phyloP scores from a whole-genome alignment of 352 stramenopile genomes.

The Globisporangium nagaii region DNA sequence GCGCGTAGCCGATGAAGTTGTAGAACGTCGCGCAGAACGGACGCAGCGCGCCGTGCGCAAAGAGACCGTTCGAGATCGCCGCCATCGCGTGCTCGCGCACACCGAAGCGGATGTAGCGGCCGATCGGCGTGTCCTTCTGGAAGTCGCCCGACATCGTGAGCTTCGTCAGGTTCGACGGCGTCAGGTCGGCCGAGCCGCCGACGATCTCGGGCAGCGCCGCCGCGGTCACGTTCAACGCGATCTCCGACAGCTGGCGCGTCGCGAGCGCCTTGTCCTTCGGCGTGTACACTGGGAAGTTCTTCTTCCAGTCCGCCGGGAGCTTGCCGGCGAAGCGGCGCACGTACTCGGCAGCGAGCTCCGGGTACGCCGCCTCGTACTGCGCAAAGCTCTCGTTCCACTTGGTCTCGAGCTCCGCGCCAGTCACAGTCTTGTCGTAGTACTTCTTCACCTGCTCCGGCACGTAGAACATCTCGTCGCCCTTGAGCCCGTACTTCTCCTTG shows the following conservation, averaged over 20 bases:
- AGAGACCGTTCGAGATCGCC: conserved; percentile 97
- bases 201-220: conserved; percentile 94
- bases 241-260: conserved; percentile 94
- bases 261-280: conserved; percentile 86
- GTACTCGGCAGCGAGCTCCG: conserved; percentile 93
- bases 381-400: conserved; percentile 91
- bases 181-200: conserved; percentile 98
- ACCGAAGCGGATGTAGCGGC: conserved; percentile 97
- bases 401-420: conserved; percentile 65
- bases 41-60: conserved; percentile 94
- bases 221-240: conserved; percentile 93
- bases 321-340: conserved; percentile 90
- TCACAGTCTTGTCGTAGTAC: conserved; percentile 84
- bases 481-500: conserved; percentile 92
- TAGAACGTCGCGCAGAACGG: conserved; percentile 99
- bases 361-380: conserved; percentile 88
- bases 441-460: conserved; percentile 92
- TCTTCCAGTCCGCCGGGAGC: conserved; percentile 90
- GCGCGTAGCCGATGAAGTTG: conserved; percentile 98
- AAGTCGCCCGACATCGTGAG: conserved; percentile 96
- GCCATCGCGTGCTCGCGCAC: conserved; percentile 99
- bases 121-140: conserved; percentile 94
- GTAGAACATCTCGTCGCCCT: conserved; percentile 90
- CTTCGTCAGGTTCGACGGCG: conserved; percentile 95
- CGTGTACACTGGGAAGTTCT: conserved; percentile 90